Percentiles rank a stretch among this genome's conserved stretches.
These are phyloP conservation scores for Kwoniella bestiolae DNA, from an alignment of 768 basidiomycete genomes.

Conservation along the genomic window DNA sequence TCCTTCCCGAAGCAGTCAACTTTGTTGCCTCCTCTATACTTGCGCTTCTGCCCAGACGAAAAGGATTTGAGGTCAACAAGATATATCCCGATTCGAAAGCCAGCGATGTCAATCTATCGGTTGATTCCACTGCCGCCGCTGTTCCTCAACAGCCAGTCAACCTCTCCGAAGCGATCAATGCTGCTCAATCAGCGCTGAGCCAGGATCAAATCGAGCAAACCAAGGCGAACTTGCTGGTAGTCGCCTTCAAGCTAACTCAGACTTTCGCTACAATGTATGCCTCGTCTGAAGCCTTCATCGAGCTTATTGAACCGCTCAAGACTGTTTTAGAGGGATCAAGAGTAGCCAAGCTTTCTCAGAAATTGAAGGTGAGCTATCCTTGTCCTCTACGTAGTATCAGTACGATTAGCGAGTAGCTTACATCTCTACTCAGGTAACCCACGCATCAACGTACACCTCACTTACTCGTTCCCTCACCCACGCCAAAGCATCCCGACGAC, in stretches of 20 bases:
- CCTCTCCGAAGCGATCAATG: conserved; percentile 19
- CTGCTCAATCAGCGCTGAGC: conserved; percentile 55
- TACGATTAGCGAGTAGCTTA: background rate
- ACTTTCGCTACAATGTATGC: conserved; percentile 80
- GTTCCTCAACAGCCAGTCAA: conserved; percentile 31
- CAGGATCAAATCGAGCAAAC: conserved; percentile 60
- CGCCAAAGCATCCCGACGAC: conserved; percentile 70
- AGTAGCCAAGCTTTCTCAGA: conserved; percentile 60
- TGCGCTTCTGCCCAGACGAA: conserved; percentile 67
- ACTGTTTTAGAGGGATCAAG: conserved; percentile 66
- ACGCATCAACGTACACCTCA: conserved; percentile 62
- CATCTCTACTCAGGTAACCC: conserved; percentile 60
- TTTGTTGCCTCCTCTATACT: conserved; percentile 74
- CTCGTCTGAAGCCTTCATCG: conserved; percentile 71
- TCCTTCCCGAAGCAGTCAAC: conserved; percentile 86
- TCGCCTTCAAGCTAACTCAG: conserved; percentile 70
- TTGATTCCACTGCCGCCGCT: conserved; percentile 4
- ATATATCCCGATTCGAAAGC: conserved; percentile 41
- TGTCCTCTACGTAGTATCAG: background rate
- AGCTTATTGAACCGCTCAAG: conserved; percentile 74
- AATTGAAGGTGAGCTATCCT: conserved; percentile 64
- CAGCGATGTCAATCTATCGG: conserved; percentile 20
- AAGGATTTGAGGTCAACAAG: conserved; percentile 17
- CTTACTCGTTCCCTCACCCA: conserved; percentile 73
- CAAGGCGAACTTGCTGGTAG: conserved; percentile 72